Evolutionary conservation across 129 eudicot species (phyloP), one percentile per base, ranked within the genome.

Genomic region (Sambucus nigra): DNA sequence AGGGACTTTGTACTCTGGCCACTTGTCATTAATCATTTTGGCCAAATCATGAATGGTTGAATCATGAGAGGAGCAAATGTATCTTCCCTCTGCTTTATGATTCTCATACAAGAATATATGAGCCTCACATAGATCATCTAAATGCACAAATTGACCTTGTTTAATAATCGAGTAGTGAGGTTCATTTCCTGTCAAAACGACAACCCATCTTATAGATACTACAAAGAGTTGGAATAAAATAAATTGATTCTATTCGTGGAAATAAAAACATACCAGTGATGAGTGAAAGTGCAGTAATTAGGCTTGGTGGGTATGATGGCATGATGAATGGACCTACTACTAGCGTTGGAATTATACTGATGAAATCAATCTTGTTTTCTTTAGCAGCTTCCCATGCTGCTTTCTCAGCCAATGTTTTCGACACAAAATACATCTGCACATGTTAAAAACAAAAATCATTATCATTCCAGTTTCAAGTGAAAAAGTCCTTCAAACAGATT

Each of bases 281-380:
- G 25, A 74, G 76, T 6, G 91, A 88, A 54, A 88, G 83, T 20
- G 91, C 94, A 19, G 89, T 88, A 33, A 77, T 72, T 45, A 83
- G 83, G 69, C 94, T 88, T 6, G 96, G 94, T 21, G 96, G 94
- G 72, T 83, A 71, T 0, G 94, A 47, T 7, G 85, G 85, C 29
- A 44, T 72, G 78, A 88, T 77, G 71, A 84, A 88, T 51, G 97
- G 97, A 47, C 97, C 97, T 17, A 88, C 92, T 11, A 84, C 94
- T 51, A 88, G 39, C 0, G 87, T 53, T 56, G 97, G 92, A 53
- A 88, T 75, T 35, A 88, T 65, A 64, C 91, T 84, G 53, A 88
- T 73, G 72, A 88, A 84, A 54, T 81, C 74, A 20, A 88, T 76
- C 58, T 76, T 78, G 65, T 81, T 75, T 59, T 88, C 87, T 47